A percentile compares a stretch with the other conserved stretches of the same genome.
Evolutionary conservation across 768 basidiomycete species (phyloP).

Genomic region (Austroboletus eburneus): DNA sequence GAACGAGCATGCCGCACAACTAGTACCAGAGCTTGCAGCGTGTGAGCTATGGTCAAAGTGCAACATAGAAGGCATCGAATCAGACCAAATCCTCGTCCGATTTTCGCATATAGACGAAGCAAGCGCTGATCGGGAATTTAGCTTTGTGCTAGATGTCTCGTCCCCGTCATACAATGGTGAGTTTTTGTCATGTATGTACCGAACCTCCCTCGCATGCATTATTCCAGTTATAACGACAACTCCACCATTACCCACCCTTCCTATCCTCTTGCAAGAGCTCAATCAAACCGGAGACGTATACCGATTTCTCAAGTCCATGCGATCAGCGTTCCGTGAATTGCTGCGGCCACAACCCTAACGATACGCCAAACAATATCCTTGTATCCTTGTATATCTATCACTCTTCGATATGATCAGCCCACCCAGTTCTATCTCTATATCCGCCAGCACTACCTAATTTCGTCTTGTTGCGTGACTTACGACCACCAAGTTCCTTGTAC

Average conservation of each 20-base stretch:
- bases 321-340: constrained; percentile 46
- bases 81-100: constrained; percentile 66
- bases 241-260: constrained; percentile 62
- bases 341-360: constrained; percentile 6
- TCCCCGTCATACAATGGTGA: constrained; percentile 60
- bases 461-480: constrained; percentile 71
- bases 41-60: constrained; percentile 59
- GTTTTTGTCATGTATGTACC: constrained; percentile 9
- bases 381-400: constrained; percentile 3
- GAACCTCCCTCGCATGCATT: background rate
- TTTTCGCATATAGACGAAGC: constrained; percentile 62
- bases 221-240: constrained; percentile 72
- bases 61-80: constrained; percentile 73
- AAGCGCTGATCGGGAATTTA: constrained; percentile 60
- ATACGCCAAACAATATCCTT: background rate
- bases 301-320: constrained; percentile 62
- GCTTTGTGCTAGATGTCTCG: constrained; percentile 73
- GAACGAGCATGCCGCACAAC: constrained; percentile 45
- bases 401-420: constrained; percentile 43
- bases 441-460: constrained; percentile 65
- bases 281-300: constrained; percentile 70
- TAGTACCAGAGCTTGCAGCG: constrained; percentile 51
- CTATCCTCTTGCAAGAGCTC: constrained; percentile 64
- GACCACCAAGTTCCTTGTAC: constrained; percentile 87
- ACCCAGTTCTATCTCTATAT: constrained; percentile 75